Percentiles rank a stretch among this genome's conserved stretches.
These are phyloP conservation scores for Fomes fomentarius DNA, from an alignment of 1,284 basidiomycete species.

Conservation along the genomic window DNA sequence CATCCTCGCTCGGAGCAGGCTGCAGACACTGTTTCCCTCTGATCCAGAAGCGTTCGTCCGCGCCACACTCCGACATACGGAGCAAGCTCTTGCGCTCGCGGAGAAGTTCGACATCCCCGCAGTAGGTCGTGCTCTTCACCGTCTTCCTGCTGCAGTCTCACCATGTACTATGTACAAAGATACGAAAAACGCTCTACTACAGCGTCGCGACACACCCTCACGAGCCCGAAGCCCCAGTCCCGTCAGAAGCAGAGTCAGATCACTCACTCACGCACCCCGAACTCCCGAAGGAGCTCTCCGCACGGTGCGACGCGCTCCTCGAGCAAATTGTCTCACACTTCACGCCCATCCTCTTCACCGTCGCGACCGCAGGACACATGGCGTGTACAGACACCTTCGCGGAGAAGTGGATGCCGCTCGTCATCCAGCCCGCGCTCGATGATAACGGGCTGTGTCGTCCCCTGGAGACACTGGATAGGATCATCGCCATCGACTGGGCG, in stretches of 20 bases:
- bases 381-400: conserved; percentile 71
- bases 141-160: not conserved
- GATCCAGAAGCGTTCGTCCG: conserved; percentile 30
- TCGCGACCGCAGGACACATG: conserved; percentile 69
- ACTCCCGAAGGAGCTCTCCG: conserved; percentile 28
- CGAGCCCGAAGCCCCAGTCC: conserved; percentile 35
- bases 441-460: conserved; percentile 61
- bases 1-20: conserved; percentile 40
- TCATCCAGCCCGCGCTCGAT: conserved; percentile 65
- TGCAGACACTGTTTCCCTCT: conserved; percentile 48
- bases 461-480: conserved; percentile 62
- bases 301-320: conserved; percentile 34
- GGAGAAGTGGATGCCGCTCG: conserved; percentile 67
- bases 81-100: conserved; percentile 55
- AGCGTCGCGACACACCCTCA: conserved; percentile 58
- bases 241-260: not conserved
- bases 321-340: conserved; percentile 59
- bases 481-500: conserved; percentile 62
- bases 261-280: conserved; percentile 14
- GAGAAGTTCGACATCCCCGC: conserved; percentile 44
- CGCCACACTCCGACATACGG: conserved; percentile 35
- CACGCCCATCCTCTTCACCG: conserved; percentile 72
- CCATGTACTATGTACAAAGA: conserved; percentile 38
- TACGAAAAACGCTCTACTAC: conserved; percentile 64
- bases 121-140: no score